A percentile compares a stretch with the other conserved stretches of the same genome.
Conservation (phyloP, 1,284 basidiomycete genomes). For the Coniferiporia sulphurascens region DNA sequence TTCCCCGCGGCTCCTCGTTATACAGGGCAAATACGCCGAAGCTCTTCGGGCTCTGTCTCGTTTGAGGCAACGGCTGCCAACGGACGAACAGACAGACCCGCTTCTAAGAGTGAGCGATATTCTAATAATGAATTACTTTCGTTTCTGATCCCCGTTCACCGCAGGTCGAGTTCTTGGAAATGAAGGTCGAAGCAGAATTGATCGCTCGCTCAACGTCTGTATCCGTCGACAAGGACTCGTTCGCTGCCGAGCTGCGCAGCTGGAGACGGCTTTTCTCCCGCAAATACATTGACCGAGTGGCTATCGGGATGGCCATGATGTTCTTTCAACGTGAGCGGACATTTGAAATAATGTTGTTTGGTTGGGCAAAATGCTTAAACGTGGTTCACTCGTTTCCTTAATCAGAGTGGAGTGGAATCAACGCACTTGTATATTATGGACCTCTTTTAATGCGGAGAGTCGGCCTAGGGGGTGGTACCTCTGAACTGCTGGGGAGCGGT, state of each 20-base stretch:
- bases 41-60: slow-evolving; percentile 47
- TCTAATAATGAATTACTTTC: no score
- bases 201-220: slow-evolving; percentile 32
- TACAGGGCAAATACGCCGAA: slow-evolving; percentile 50
- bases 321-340: slow-evolving; percentile 65
- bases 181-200: slow-evolving; percentile 58
- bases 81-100: slow-evolving; percentile 32
- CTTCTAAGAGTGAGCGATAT: slow-evolving; percentile 45
- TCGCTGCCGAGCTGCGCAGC: slow-evolving; percentile 36
- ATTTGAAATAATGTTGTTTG: no score
- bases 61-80: slow-evolving; percentile 41
- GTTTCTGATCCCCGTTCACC: not conserved
- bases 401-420: slow-evolving; percentile 79
- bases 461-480: slow-evolving; percentile 49
- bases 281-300: slow-evolving; percentile 53
- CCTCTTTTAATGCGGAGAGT: slow-evolving; percentile 64
- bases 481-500: slow-evolving; percentile 63
- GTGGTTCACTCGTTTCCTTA: not conserved
- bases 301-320: slow-evolving; percentile 69
- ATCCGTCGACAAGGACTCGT: slow-evolving; percentile 23
- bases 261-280: slow-evolving; percentile 54
- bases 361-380: no score
- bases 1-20: slow-evolving; percentile 64
- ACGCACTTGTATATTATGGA: slow-evolving; percentile 77
- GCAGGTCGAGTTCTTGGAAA: slow-evolving; percentile 69